phyloP scores from a whole-genome alignment of 2,329 filamentous ascomycete species.

The Pseudogymnoascus sp. region DNA sequence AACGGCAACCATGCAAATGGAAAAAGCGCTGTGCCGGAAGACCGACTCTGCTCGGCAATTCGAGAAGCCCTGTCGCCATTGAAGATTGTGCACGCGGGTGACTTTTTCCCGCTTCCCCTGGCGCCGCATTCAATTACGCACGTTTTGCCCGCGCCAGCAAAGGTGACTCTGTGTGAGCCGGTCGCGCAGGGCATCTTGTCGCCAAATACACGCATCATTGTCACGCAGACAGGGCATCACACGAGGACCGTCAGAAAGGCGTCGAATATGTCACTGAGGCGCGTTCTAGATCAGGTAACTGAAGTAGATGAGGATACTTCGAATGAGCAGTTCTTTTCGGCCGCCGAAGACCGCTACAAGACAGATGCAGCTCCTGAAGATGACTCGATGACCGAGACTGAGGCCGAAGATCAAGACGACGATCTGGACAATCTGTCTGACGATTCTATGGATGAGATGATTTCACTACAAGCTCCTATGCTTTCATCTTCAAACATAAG shows the following conservation, averaged over 20 bases:
- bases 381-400: conserved; percentile 52
- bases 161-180: conserved; percentile 88
- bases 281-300: conserved; percentile 50
- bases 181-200: conserved; percentile 80
- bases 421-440: conserved; percentile 75
- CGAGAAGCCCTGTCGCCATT: conserved; percentile 67
- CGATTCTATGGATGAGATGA: conserved; percentile 88
- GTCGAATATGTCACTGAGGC: conserved; percentile 40
- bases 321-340: conserved; percentile 88
- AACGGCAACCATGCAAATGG: conserved; percentile 34
- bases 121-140: conserved; percentile 83
- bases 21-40: conserved; percentile 38
- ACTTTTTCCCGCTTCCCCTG: conserved; percentile 69
- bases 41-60: conserved; percentile 58
- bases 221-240: conserved; percentile 58
- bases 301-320: conserved; percentile 72
- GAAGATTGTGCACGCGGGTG: conserved; percentile 74
- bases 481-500: conserved; percentile 72
- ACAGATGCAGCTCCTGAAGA: conserved; percentile 48
- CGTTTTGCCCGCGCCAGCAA: conserved; percentile 73
- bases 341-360: conserved; percentile 68
- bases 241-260: conserved; percentile 44
- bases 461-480: conserved; percentile 74
- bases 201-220: conserved; percentile 73
- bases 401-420: conserved; percentile 54